phyloP scores from a whole-genome alignment of 2,329 filamentous ascomycete genomes.

The Ophiostoma angusticollis region DNA sequence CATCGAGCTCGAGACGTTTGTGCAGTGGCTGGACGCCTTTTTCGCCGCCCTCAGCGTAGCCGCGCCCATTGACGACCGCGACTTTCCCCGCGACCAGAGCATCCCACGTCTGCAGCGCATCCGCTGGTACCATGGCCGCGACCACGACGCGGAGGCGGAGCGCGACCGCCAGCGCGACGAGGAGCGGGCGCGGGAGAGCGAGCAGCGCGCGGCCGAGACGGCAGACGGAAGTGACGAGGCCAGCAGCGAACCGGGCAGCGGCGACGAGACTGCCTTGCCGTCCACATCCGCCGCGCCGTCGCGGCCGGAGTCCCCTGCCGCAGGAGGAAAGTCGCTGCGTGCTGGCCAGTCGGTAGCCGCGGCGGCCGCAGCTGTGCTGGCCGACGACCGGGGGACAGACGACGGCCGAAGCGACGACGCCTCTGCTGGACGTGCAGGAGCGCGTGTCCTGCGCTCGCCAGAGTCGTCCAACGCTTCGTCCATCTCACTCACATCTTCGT shows the following conservation, averaged over 20 bases:
- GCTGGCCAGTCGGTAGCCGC: constrained; percentile 1
- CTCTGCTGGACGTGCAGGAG: too few species aligned
- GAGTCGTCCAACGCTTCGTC: constrained; percentile 1
- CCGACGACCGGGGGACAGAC: constrained; percentile 1
- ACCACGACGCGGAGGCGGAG: constrained; percentile 16
- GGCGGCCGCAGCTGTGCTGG: constrained; percentile 2
- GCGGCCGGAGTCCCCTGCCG: background rate
- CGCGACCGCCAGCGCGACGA: constrained; percentile 7
- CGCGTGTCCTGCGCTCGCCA: too few species aligned
- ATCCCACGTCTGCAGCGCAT: constrained; percentile 44
- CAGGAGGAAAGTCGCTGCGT: background rate
- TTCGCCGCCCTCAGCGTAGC: constrained; percentile 65
- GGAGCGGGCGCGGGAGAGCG: constrained; percentile 4
- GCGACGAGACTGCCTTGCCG: constrained; percentile 2
- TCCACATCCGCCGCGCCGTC: constrained; percentile 3
- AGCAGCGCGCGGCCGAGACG: constrained; percentile 1
- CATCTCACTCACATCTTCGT: background rate
- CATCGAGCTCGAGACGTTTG: constrained; percentile 49
- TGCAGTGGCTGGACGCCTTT: constrained; percentile 55
- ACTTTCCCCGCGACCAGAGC: constrained; percentile 48
- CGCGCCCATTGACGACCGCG: constrained; percentile 56
- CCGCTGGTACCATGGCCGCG: constrained; percentile 34
- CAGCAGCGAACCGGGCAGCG: background rate
- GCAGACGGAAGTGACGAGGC: background rate
- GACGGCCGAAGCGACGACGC: background rate